Evolutionary conservation across 768 basidiomycete genomes (phyloP), one percentile per base, ranked within the genome.

Genomic region (Leccinum arenicola): DNA sequence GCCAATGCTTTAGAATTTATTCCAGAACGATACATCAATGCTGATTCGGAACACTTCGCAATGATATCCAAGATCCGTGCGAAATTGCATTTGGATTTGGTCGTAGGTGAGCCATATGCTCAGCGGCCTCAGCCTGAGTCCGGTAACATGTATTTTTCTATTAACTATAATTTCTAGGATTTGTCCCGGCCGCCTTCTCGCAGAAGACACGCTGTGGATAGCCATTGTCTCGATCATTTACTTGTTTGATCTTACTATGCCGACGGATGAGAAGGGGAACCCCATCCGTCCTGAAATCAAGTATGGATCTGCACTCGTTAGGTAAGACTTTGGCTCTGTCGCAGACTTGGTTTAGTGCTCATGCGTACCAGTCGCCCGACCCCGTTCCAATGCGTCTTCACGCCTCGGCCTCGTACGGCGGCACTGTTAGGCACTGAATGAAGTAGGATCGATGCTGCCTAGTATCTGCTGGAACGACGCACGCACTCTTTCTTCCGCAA

Each of bases 41-140:
- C 29, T 10, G 15, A 35, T 9, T 23, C 23, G 56, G 50, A 12
- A 11, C 40, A 14, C 56, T 57, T 29, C 56, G 56, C 2, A 40
- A 52, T 5, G 40, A 57, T 29, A 29, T 57, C 12, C 40, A 31
- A 7, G 56, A 57, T 45, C 56, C 56, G 6, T 50, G 56, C 25
- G 56, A 45, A 33, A 57, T 57, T 23, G 56, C 56, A 6, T 57
- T 57, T 45, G 56, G 56, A 33, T 57, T 57, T 31, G 56, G 56
- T 43, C 56, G 56, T 11, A 31, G 56, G 56, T 57, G 31, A 43
- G 50, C 21, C 23, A 1, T 17, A 1, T 23, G 23, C 23, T 23
- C 23, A 23, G 23, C 23, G 23, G 23, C 23, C 40, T 31, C 12
- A 29, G 40, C 27, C 27, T 8, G 27, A 29, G 14, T 27, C 49